Evolutionary conservation across 306 rosid species (phyloP), one percentile per base, ranked within the genome.

Genomic region (Cajanus cajan): DNA sequence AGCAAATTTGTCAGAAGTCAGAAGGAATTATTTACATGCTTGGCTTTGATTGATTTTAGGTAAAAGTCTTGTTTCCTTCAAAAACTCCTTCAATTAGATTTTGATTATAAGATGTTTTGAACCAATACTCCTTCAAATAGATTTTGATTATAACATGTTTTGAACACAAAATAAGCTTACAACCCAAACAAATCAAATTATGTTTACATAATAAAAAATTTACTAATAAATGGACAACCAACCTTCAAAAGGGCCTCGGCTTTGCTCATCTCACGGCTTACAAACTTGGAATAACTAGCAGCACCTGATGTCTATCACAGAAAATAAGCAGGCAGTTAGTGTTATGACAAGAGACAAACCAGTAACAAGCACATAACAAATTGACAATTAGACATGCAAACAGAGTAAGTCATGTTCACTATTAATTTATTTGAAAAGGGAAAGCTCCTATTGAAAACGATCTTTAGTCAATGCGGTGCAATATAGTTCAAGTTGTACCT

Each of bases 241-340:
- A 95, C 99, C 99, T 95, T 92, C 77, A 94, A 78, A 77, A 94
- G 96, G 63, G 99, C 99, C 86, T 95, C 98, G 8, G 99, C 99
- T 90, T 95, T 95, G 89, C 99, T 91, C 98, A 95, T 93, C 85
- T 95, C 99, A 61, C 99, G 97, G 84, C 98, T 93, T 64, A 95
- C 96, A 71, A 93, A 95, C 88, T 95, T 93, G 14, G 94, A 90
- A 87, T 91, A 95, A 83, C 96, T 88, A 68, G 97, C 97, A 74
- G 99, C 99, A 78, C 96, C 90, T 24, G 97, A 87, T 57, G 96
- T 89, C 99, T 95, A 84, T 87, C 74, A 44, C 71, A 84, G 10
- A 66, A 62, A 69, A 78, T 68, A 62, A 77, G 71, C 22, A 73
- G 66, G 50, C 70, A 54, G 54, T 33, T 69, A 73, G 69, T 19